Conservation (phyloP, 495 filamentous ascomycete species). For the Penicillium canescens region DNA sequence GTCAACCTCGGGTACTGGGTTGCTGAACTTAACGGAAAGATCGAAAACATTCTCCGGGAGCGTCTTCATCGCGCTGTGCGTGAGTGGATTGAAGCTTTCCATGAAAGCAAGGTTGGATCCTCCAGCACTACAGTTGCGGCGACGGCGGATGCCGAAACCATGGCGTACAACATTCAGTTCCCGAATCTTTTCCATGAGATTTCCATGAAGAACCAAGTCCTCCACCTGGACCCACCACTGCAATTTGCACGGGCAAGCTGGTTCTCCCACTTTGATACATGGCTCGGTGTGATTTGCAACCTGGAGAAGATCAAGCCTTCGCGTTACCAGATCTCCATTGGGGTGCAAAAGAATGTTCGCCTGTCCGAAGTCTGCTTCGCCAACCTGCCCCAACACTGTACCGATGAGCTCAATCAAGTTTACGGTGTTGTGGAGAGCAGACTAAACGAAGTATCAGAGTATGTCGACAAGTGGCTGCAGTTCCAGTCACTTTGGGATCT, state of each 20-base stretch:
- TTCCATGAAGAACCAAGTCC: conserved; percentile 93
- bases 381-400: conserved; percentile 81
- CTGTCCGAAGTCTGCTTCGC: conserved; percentile 71
- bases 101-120: conserved; percentile 53
- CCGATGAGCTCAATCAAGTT: conserved; percentile 70
- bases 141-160: conserved; percentile 40
- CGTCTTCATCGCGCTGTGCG: conserved; percentile 79
- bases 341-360: conserved; percentile 56
- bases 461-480: conserved; percentile 96
- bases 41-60: conserved; percentile 72
- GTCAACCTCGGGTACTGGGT: conserved; percentile 91
- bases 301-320: conserved; percentile 91
- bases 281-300: conserved; percentile 90
- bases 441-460: conserved; percentile 70
- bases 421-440: conserved; percentile 80
- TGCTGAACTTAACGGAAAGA: conserved; percentile 74
- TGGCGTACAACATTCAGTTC: conserved; percentile 57
- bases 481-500: conserved; percentile 99
- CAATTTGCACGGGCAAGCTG: conserved; percentile 91
- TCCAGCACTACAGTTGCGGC: conserved; percentile 18
- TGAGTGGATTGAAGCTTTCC: conserved; percentile 82
- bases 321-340: conserved; percentile 84
- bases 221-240: conserved; percentile 90
- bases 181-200: conserved; percentile 77
- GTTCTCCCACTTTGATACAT: conserved; percentile 88